phyloP scores from a whole-genome alignment of 2,329 filamentous ascomycete genomes.

The Podosphaera xanthii region DNA sequence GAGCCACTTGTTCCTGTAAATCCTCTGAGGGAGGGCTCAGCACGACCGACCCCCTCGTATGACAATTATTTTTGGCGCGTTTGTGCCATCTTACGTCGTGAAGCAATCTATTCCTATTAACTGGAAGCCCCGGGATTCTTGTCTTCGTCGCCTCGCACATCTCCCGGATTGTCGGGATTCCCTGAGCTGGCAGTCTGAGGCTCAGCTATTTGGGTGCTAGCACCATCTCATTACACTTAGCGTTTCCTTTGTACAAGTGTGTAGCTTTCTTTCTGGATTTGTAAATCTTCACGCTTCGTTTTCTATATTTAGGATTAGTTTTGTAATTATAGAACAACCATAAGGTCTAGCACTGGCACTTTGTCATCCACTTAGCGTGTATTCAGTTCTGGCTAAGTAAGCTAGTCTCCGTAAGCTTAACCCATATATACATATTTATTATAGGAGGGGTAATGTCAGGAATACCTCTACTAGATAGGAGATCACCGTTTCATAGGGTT shows the following conservation, averaged over 20 bases:
- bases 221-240: too few species aligned
- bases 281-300: not conserved
- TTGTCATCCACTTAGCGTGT: too few species aligned
- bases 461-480: too few species aligned
- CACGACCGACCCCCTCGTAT: not conserved
- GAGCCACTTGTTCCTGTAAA: not conserved
- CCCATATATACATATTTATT: not conserved
- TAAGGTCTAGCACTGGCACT: too few species aligned
- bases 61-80: not conserved
- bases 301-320: not conserved
- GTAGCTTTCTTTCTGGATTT: not conserved
- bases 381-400: not conserved
- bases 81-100: not conserved
- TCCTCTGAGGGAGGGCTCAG: not conserved
- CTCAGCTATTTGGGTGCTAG: too few species aligned
- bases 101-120: not conserved
- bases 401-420: not conserved
- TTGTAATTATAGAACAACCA: not conserved
- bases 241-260: not conserved
- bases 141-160: too few species aligned
- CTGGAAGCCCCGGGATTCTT: not conserved
- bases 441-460: too few species aligned
- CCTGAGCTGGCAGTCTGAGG: too few species aligned
- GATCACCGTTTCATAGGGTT: too few species aligned
- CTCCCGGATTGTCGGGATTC: too few species aligned